These are phyloP conservation scores for Lasiodiplodia gonubiensis DNA, from an alignment of 2,329 filamentous ascomycete genomes.

Conservation along the genomic window DNA sequence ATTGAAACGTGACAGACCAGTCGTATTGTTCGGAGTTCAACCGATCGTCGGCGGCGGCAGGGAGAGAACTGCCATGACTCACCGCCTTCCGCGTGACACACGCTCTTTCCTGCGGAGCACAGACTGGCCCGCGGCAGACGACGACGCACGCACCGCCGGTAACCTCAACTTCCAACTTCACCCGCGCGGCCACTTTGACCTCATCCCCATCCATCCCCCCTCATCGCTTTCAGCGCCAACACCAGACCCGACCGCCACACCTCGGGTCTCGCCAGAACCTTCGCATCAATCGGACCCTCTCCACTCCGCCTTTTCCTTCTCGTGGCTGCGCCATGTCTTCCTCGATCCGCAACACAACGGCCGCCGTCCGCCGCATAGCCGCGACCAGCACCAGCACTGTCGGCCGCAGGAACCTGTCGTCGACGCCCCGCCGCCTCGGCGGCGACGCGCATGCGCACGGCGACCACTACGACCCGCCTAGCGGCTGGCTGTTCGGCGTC, in stretches of 20 bases:
- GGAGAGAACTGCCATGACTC: conserved; percentile 9
- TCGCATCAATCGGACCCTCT: neutral
- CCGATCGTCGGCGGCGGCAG: neutral
- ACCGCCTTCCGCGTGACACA: conserved; percentile 5
- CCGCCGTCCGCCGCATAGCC: conserved; percentile 8
- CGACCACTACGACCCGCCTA: conserved; percentile 83
- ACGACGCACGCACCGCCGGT: conserved; percentile 7
- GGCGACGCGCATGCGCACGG: conserved; percentile 54
- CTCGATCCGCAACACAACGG: conserved; percentile 5
- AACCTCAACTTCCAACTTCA: conserved; percentile 21
- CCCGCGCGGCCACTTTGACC: neutral
- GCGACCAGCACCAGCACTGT: neutral
- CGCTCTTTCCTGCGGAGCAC: neutral
- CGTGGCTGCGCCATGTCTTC: conserved; percentile 15
- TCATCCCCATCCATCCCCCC: conserved; percentile 1
- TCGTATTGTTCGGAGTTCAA: neutral
- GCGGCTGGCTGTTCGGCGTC: conserved; percentile 90
- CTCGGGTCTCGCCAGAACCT: neutral
- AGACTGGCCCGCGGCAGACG: neutral
- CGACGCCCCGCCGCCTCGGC: conserved; percentile 18
- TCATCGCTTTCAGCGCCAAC: neutral
- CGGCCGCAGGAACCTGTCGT: conserved; percentile 11
- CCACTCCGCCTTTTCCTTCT: neutral
- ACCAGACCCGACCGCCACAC: neutral
- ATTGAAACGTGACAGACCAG: neutral